Base-by-base conservation (phyloP, 768 basidiomycete species). In the Paxillus ammoniavirescens region DNA sequence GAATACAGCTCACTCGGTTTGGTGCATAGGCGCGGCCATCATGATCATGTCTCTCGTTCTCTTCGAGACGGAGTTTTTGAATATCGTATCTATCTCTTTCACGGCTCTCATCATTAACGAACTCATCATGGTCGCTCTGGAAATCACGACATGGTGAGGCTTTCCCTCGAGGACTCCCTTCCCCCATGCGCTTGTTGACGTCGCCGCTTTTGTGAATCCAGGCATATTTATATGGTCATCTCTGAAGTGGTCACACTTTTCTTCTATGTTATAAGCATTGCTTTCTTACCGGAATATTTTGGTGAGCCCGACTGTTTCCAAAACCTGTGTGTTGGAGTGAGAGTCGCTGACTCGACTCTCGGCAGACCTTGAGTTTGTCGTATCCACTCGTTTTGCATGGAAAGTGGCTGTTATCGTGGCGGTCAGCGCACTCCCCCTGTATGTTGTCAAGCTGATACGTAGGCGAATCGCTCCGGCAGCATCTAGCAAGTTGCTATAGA, bases 61-160 rank as follows among this genome's bases (percentile, higher is more conserved):
- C 1, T 99, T 98, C 69, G 97, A 99, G 73, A 95, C 82, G 49
- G 95, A 99, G 65, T 98, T 98, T 72, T 71, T 98, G 60, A 97
- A 98, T 67, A 98, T 99, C 55, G 97, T 99, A 30, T 89, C 96
- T 17, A 99, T 98, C 60, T 98, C 97, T 0, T 99, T 97, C 69
- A 97, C 95, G 1, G 92, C 97, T 1, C 77, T 98, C 52, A 84
- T 99, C 58, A 76, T 98, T 28, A 99, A 99, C 67, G 97, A 98
- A 67, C 83, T 99, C 47, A 93, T 98, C 72, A 99, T 98, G 97
- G 97, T 98, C 43, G 94, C 95, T 2, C 71, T 98, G 61, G 95
- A 98, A 72, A 94, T 98, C 54, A 98, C 95, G 3, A 98, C 92
- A 57, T 99, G 96, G 96, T 92, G 62, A 51, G 75, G 61, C 26